Conservation (phyloP, 352 stramenopile genomes). For the Pythium folliculosum region DNA sequence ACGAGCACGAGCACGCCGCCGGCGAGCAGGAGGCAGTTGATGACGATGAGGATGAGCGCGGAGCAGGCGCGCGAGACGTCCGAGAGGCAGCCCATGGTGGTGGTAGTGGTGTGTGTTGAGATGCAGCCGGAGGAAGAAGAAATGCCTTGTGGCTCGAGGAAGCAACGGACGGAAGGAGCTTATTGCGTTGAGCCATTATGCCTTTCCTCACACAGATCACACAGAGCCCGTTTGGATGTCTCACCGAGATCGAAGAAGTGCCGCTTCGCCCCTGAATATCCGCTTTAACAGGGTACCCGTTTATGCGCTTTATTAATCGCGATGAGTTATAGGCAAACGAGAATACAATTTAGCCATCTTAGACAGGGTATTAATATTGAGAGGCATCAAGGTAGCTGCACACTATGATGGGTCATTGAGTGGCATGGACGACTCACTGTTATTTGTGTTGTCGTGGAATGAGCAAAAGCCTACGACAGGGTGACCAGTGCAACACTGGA, state of each 20-base stretch:
- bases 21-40: constrained; percentile 64
- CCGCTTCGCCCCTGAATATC: neutral
- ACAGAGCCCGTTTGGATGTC: neutral
- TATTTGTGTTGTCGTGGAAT: neutral
- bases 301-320: no score
- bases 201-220: no score
- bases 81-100: constrained; percentile 25
- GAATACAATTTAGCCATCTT: neutral
- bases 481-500: constrained; percentile 2
- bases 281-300: neutral
- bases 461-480: constrained; percentile 2
- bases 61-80: constrained; percentile 24
- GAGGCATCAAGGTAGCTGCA: constrained; percentile 3
- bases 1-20: constrained; percentile 62
- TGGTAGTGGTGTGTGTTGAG: neutral
- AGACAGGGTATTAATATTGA: constrained; percentile 12
- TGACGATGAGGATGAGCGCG: constrained; percentile 48
- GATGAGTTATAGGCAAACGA: no score
- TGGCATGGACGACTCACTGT: no score
- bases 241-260: neutral
- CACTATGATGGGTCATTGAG: neutral
- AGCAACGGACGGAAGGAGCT: no score
- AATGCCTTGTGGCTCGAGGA: neutral
- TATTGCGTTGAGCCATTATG: no score
- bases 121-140: neutral